Base-by-base conservation (phyloP, 2,329 filamentous ascomycete species). In the Plenodomus lindquistii region DNA sequence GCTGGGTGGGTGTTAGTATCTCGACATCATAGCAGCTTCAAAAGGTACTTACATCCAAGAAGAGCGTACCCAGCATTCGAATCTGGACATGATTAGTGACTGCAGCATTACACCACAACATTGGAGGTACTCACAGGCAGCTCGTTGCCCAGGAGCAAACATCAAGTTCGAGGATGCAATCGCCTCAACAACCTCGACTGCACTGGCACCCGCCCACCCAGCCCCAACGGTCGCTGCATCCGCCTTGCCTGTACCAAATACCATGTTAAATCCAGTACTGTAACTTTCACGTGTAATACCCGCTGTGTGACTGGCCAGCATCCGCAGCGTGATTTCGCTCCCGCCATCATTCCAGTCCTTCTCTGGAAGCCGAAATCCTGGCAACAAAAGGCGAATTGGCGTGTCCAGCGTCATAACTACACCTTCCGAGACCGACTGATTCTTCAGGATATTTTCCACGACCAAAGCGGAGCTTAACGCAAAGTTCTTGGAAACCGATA, bases 271-370 rank as follows among this genome's bases (percentile, higher is more conserved):
- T 4, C 50, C 49, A 1, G 66, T 69, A 11, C 56, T 60, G 37
- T 64, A 70, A n/a, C 62, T 62, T 22, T 70, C 66, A 11, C 66
- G 37, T 8, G 65, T 52, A 8, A 69, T 39, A 1, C 66, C 66
- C 4, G 62, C 59, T 8, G 50, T 70, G 16, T 70, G 65, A n/a
- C 59, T 67, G 4, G 63, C 65, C n/a, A 69, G 52, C 65, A 70
- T 67, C 3, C 55, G 47, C 21, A 70, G 37, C 0, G 65, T 67
- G 22, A 70, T 69, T 9, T 67, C 65, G 20, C 60, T 65, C 7
- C 67, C 67, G 2, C 67, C 67, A 45, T 65, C 55, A 16, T 55
- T 37, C 67, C 67, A 70, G 46, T 70, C 66, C 19, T 36, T 42
- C 11, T 58, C 31, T 2, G 53, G 57, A 0, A 70, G 49, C 3